Evolutionary conservation across 257 asterid genomes (phyloP).

Genomic region (Sherardia arvensis): DNA sequence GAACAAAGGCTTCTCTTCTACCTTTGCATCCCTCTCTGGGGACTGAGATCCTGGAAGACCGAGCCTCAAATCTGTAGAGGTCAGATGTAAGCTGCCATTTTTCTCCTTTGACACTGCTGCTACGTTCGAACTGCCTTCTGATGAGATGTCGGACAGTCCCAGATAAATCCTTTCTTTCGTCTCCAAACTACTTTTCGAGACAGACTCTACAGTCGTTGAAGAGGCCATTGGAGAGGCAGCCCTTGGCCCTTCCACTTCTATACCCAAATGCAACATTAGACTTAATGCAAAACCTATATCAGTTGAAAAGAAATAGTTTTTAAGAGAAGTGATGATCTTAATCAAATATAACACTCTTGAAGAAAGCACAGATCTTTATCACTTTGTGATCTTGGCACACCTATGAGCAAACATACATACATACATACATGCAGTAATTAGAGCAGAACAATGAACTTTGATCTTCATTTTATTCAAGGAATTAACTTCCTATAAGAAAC

Average conservation of each 20-base stretch:
- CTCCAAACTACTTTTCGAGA: constrained; percentile 25
- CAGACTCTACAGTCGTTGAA: constrained; percentile 37
- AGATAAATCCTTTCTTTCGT: constrained; percentile 66
- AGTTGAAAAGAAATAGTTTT: no score
- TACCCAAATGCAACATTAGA: constrained; percentile 43
- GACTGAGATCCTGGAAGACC: constrained; percentile 93
- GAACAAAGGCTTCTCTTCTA: constrained; percentile 63
- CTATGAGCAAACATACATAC: not conserved
- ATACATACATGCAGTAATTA: not conserved
- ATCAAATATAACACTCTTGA: not conserved
- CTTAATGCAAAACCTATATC: constrained; percentile 16
- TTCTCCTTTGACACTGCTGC: constrained; percentile 26
- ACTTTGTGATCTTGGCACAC: not conserved
- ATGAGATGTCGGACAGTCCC: constrained; percentile 64
- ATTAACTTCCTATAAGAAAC: constrained; percentile 2
- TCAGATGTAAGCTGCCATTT: constrained; percentile 48
- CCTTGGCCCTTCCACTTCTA: constrained; percentile 41
- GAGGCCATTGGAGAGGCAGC: constrained; percentile 41
- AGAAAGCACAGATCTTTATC: not conserved
- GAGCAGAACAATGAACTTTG: not conserved
- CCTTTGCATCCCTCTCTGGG: constrained; percentile 46
- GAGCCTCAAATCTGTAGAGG: constrained; percentile 78
- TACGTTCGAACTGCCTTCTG: constrained; percentile 51
- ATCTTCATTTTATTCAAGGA: not conserved
- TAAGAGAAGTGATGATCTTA: no score